phyloP scores from a whole-genome alignment of 2,329 filamentous ascomycete species.

The Daldinia sp. region DNA sequence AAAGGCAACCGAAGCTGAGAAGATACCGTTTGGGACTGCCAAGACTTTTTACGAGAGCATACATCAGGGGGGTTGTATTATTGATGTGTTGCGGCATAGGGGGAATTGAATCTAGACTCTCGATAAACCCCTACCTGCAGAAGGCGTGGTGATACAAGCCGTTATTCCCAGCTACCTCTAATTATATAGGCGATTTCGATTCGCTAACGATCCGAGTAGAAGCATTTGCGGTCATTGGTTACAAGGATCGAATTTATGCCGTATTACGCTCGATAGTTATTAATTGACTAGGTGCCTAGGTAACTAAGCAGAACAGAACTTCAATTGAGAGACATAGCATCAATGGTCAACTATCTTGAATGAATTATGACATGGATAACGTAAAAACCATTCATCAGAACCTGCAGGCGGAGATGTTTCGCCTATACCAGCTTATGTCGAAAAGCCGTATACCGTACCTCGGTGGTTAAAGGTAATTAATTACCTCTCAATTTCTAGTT shows the following conservation, averaged over 20 bases:
- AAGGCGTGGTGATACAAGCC: constrained; percentile 5
- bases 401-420: too few species aligned
- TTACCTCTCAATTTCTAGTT: too few species aligned
- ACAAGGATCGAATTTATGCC: neutral
- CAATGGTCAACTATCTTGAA: too few species aligned
- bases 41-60: constrained; percentile 38
- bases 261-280: neutral
- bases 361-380: too few species aligned
- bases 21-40: constrained; percentile 15
- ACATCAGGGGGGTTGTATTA: constrained; percentile 34
- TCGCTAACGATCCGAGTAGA: constrained; percentile 1
- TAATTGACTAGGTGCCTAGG: too few species aligned
- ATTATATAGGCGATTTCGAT: neutral
- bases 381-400: too few species aligned
- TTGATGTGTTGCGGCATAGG: constrained; percentile 5
- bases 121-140: constrained; percentile 28
- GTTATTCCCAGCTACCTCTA: neutral
- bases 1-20: constrained; percentile 12
- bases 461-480: too few species aligned
- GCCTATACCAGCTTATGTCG: too few species aligned
- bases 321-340: too few species aligned
- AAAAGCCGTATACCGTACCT: too few species aligned
- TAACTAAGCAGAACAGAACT: neutral
- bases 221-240: neutral
- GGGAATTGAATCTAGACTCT: constrained; percentile 28